Evolutionary conservation across 2,329 filamentous ascomycete genomes (phyloP), one percentile per base, ranked within the genome.

Genomic region (Zarea fungicola): DNA sequence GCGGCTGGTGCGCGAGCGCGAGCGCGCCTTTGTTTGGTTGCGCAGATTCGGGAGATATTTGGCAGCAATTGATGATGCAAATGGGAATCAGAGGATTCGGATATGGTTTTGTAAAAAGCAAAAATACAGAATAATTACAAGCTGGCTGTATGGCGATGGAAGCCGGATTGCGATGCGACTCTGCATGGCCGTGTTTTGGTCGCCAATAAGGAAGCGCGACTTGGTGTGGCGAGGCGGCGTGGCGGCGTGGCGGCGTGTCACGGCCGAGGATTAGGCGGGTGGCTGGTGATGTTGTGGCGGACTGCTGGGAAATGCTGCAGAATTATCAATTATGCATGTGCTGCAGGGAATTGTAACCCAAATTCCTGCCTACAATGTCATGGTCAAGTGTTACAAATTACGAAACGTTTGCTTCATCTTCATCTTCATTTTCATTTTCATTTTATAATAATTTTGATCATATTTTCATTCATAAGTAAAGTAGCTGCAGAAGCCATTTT

Each of bases 201-300:
- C 36, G 32, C 42, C 39, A 39, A 29, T 37, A 31, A 39, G 26
- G 49, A 51, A 44, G 49, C 49, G 49, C 49, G 49, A 51, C 49
- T 51, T 47, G 9, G 19, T 13, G 11, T 8, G 35, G 35, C 5
- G 35, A 22, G n/a, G n/a, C n/a, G n/a, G n/a, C n/a, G 7, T 10
- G 35, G 21, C 9, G 32, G n/a, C 7, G 16, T 25, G 26, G 44
- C 31, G 41, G 43, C 49, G 51, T 51, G 49, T 48, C 46, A 45
- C 46, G 52, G 22, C 54, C 54, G 54, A 54, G 25, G 52, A 49
- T 55, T 55, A 54, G 31, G 52, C 54, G 54, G 52, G 46, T 40
- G 31, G 46, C 39, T 46, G 6, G 34, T 29, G 21, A n/a, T n/a
- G 31, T 19, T n/a, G 35, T n/a, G 35, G 28, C 36, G 21, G 29